Base-by-base conservation (phyloP, 176 grass and related monocot genomes). In the Calamus simplicifolius region DNA sequence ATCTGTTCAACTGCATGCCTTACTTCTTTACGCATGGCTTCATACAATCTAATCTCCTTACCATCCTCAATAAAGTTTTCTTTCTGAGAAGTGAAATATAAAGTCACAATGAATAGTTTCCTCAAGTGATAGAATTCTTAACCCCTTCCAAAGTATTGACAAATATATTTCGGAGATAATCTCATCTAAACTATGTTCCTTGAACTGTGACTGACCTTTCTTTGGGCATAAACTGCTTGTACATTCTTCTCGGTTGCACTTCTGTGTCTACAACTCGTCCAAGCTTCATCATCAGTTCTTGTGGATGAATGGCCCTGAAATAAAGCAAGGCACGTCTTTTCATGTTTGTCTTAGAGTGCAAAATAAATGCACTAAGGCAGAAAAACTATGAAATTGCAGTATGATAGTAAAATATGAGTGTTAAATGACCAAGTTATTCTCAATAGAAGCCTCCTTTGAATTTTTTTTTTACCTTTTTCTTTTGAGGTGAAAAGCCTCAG, bases 1-100 rank as follows among this genome's bases (percentile, higher is more conserved):
- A 95, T 86, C 73, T 95, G 85, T 53, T 89, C 76, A 72, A 95
- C 85, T 71, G 76, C 85, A 75, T 89, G 82, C 66, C 90, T 72
- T 25, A 95, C 80, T 96, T 96, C 83, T 69, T 84, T 90, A 52
- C 83, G 68, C 86, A 96, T 85, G 19, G 57, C 71, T 54, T 90
- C 77, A 69, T 96, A 96, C 7, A 90, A 58, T 67, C 65, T 64
- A 64, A 51, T 75, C 64, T 62, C 69, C 38, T 84, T 61, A 1
- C 71, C 57, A 55, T 75, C 58, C 51, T 29, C 51, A 51, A 28
- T 63, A 15, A 14, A 56, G 48, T 61, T 63, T 51, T 90, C 60
- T 48, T 26, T 78, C 81, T 88, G 51, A 28, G 7, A 71, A 70
- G 35, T 43, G 18, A 64, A 19, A 56, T 43, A 30, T 62, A 43